A percentile compares a stretch with the other conserved stretches of the same genome.
phyloP scores from a whole-genome alignment of 768 basidiomycete species.

The Podaxis sp. region DNA sequence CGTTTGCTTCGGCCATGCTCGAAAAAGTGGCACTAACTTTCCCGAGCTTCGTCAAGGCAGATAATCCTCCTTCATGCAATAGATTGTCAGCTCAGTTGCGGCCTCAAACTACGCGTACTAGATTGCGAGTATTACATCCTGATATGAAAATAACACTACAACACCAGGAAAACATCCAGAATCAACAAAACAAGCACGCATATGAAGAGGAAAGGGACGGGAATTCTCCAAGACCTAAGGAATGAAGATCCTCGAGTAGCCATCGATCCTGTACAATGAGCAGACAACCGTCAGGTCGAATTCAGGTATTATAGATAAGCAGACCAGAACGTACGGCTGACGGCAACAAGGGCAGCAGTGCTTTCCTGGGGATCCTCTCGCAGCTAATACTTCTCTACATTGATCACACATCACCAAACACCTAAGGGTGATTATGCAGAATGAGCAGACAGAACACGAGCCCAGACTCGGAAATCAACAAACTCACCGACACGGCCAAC shows the following conservation, averaged over 20 bases:
- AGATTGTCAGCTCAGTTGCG: neutral
- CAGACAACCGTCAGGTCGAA: neutral
- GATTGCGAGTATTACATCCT: neutral
- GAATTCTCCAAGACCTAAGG: constrained; percentile 28
- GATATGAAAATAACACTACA: neutral
- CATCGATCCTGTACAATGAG: constrained; percentile 30
- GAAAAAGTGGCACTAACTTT: no score
- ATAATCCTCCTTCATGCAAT: no score
- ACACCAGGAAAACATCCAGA: neutral
- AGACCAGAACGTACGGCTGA: constrained; percentile 28
- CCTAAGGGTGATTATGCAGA: constrained; percentile 18
- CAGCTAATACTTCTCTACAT: constrained; percentile 58
- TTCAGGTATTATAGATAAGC: neutral
- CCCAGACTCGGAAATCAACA: neutral
- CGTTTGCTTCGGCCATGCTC: no score
- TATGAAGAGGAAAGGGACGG: neutral
- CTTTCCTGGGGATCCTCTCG: constrained; percentile 48
- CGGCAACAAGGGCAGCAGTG: constrained; percentile 69
- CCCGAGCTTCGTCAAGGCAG: no score
- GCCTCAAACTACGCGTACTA: neutral
- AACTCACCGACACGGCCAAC: constrained; percentile 78
- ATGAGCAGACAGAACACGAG: constrained; percentile 12
- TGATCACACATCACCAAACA: constrained; percentile 63
- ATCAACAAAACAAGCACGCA: neutral
- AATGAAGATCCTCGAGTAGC: constrained; percentile 60